Evolutionary conservation across 1,139 yeast genomes (phyloP).

Genomic region (Geotrichum bryndzae): DNA sequence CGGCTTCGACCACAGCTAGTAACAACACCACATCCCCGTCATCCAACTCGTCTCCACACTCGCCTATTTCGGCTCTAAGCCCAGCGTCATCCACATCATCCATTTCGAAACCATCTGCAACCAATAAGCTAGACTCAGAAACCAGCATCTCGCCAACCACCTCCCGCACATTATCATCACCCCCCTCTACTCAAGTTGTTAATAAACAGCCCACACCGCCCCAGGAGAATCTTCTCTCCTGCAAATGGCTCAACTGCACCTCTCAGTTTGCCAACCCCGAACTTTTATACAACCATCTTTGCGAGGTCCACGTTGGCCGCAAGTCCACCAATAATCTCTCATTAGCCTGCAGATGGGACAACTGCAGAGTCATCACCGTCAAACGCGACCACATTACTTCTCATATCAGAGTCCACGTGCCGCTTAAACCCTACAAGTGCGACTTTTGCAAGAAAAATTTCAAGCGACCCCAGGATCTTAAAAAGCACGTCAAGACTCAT

Average conservation of each 20-base stretch:
- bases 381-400: conserved; percentile 95
- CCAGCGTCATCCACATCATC: conserved; percentile 21
- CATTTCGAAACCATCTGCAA: conserved; percentile 6
- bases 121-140: not conserved
- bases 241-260: conserved; percentile 70
- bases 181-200: not conserved
- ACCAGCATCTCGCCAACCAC: not conserved
- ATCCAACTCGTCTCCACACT: conserved; percentile 3
- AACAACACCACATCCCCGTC: conserved; percentile 7
- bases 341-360: conserved; percentile 79
- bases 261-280: conserved; percentile 60
- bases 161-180: not conserved
- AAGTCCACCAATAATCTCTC: conserved; percentile 75
- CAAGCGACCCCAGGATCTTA: conserved; percentile 94
- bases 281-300: conserved; percentile 71
- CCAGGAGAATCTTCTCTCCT: not conserved
- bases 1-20: conserved; percentile 14
- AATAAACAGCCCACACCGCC: not conserved
- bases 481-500: conserved; percentile 84
- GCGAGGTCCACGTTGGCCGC: conserved; percentile 88
- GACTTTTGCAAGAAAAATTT: conserved; percentile 70
- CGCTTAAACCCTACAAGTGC: conserved; percentile 84
- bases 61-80: conserved; percentile 18
- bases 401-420: conserved; percentile 90
- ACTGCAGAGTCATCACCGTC: conserved; percentile 70